A percentile compares a stretch with the other conserved stretches of the same genome.
phyloP scores from a whole-genome alignment of 139 green algal genomes.

The Axilococcus clingmanii region DNA sequence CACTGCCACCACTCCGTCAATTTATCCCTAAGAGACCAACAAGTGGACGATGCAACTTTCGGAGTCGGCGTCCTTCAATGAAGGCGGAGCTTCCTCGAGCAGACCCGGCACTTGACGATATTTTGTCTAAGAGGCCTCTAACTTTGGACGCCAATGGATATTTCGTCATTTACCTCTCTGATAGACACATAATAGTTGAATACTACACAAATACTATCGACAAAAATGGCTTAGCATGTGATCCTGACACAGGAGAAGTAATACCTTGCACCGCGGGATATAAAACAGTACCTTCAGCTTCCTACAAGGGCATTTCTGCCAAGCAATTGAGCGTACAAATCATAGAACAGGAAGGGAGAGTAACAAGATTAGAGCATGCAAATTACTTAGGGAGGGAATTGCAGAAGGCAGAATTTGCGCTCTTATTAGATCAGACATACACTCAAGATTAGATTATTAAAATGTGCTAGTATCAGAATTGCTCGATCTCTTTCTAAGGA shows the following conservation, averaged over 20 bases:
- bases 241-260: conserved; percentile 42
- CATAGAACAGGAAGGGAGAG: conserved; percentile 24
- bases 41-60: no score
- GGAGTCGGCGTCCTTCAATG: no score
- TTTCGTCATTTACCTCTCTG: conserved; percentile 46
- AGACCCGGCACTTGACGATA: conserved; percentile 31
- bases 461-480: conserved; percentile 23
- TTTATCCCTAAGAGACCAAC: no score
- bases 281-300: conserved; percentile 13
- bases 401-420: conserved; percentile 41
- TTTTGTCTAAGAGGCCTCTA: conserved; percentile 33
- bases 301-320: conserved; percentile 37
- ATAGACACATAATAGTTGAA: conserved; percentile 37
- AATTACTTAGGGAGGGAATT: conserved; percentile 58
- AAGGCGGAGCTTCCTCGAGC: not conserved
- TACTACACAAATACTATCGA: conserved; percentile 51
- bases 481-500: conserved; percentile 7
- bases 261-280: conserved; percentile 43
- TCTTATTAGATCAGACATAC: conserved; percentile 28
- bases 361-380: conserved; percentile 44
- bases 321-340: conserved; percentile 48
- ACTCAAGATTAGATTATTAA: conserved; percentile 57
- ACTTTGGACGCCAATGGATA: conserved; percentile 45
- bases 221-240: conserved; percentile 44
- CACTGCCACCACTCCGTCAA: no score